Evolutionary conservation across 108 stramenopile species (phyloP).

Genomic region (Cylindrotheca fusiformis): DNA sequence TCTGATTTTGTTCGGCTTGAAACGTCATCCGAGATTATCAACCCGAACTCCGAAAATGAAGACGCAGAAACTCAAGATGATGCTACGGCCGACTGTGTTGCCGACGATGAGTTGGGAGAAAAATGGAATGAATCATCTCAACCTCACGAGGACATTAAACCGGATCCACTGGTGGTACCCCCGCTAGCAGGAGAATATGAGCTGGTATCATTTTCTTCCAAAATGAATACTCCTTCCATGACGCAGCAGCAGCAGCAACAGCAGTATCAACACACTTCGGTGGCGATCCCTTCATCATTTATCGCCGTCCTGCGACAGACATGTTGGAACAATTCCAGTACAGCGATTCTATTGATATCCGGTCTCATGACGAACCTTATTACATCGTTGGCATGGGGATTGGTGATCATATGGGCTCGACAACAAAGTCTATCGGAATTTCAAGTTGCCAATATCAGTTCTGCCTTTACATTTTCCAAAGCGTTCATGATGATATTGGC

Average conservation of each 20-base stretch:
- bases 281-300: constrained; percentile 3
- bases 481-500: constrained; percentile 13
- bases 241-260: too few relatives aligned
- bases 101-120: background rate
- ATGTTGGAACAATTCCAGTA: constrained; percentile 18
- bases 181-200: background rate
- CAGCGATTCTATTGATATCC: constrained; percentile 9
- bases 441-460: constrained; percentile 15
- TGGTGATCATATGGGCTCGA: constrained; percentile 22
- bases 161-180: background rate
- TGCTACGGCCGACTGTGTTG: background rate
- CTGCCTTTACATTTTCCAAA: constrained; percentile 20
- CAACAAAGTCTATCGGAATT: constrained; percentile 6
- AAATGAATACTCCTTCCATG: too few relatives aligned
- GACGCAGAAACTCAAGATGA: background rate
- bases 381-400: constrained; percentile 24
- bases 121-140: background rate
- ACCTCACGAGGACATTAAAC: background rate
- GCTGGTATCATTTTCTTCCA: background rate
- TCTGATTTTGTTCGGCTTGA: constrained; percentile 6
- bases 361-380: constrained; percentile 16
- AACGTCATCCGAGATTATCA: background rate
- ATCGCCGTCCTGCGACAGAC: constrained; percentile 1
- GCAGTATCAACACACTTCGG: background rate
- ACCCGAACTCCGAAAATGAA: background rate